phyloP scores from a whole-genome alignment of 2,329 filamentous ascomycete genomes.

The Lasiodiplodia citricola region DNA sequence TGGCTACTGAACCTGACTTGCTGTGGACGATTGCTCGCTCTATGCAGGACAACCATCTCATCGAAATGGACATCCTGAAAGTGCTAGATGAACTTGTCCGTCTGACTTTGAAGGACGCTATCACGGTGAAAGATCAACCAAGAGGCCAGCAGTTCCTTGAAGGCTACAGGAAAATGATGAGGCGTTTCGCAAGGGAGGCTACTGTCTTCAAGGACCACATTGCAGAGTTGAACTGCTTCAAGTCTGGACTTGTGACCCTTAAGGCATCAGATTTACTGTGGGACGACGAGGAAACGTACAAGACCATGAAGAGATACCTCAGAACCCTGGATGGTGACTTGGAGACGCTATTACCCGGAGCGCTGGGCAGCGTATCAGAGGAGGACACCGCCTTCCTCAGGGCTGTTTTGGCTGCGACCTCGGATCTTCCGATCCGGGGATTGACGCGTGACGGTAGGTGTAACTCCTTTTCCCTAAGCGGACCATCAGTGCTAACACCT shows the following conservation, averaged over 20 bases:
- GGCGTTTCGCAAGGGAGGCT: conserved; percentile 14
- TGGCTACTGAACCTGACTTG: conserved; percentile 28
- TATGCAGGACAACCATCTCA: not conserved
- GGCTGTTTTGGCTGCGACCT: conserved; percentile 10
- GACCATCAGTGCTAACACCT: not conserved
- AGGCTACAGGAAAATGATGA: conserved; percentile 35
- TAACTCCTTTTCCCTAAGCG: not conserved
- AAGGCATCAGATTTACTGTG: conserved; percentile 3
- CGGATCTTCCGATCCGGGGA: conserved; percentile 17
- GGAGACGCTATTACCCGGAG: conserved; percentile 7
- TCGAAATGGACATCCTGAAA: conserved; percentile 26
- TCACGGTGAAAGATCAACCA: conserved; percentile 41
- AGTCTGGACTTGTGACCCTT: conserved; percentile 19
- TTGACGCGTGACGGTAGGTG: conserved; percentile 17
- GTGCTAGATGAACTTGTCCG: conserved; percentile 37
- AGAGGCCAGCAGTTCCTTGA: conserved; percentile 41
- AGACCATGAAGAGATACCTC: conserved; percentile 25
- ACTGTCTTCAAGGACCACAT: conserved; percentile 12
- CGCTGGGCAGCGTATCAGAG: conserved; percentile 9
- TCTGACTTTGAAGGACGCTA: conserved; percentile 37
- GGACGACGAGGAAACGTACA: conserved; percentile 25
- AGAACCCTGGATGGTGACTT: conserved; percentile 16
- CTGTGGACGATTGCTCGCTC: conserved; percentile 21
- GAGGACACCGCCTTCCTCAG: conserved; percentile 10
- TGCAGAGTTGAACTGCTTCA: conserved; percentile 22